phyloP scores from a whole-genome alignment of 2,329 filamentous ascomycete genomes.

The Fusarium heterosporum region DNA sequence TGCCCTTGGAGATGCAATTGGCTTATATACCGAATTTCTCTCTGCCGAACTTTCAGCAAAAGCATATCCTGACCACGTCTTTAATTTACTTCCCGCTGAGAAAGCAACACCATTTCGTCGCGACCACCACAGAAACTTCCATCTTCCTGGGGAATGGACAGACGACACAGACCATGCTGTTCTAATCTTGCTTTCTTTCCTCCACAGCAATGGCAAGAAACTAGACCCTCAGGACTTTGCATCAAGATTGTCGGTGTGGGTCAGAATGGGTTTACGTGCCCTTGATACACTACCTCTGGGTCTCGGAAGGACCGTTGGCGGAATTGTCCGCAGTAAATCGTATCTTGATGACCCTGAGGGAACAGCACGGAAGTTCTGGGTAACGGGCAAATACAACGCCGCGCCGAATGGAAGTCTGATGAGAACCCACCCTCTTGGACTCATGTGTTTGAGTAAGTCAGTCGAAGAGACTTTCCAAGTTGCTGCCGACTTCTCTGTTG shows the following conservation, averaged over 20 bases:
- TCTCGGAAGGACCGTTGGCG: constrained; percentile 60
- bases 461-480: constrained; percentile 58
- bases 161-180: constrained; percentile 67
- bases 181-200: constrained; percentile 60
- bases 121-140: constrained; percentile 60
- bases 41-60: constrained; percentile 50
- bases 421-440: constrained; percentile 63
- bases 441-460: constrained; percentile 57
- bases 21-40: constrained; percentile 66
- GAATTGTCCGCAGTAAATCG: constrained; percentile 54
- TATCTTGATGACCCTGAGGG: constrained; percentile 56
- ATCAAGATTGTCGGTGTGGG: constrained; percentile 59
- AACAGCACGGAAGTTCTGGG: constrained; percentile 57
- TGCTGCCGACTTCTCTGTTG: constrained; percentile 56
- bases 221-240: constrained; percentile 58
- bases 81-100: constrained; percentile 54
- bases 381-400: constrained; percentile 51
- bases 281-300: constrained; percentile 62
- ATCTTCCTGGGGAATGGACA: constrained; percentile 60
- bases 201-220: constrained; percentile 56
- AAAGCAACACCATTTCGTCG: constrained; percentile 55
- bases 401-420: constrained; percentile 66
- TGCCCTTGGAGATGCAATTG: constrained; percentile 65
- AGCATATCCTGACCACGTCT: constrained; percentile 54
- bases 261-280: constrained; percentile 58